phyloP scores from a whole-genome alignment of 2,329 filamentous ascomycete species.

The Colletotrichum sp. region DNA sequence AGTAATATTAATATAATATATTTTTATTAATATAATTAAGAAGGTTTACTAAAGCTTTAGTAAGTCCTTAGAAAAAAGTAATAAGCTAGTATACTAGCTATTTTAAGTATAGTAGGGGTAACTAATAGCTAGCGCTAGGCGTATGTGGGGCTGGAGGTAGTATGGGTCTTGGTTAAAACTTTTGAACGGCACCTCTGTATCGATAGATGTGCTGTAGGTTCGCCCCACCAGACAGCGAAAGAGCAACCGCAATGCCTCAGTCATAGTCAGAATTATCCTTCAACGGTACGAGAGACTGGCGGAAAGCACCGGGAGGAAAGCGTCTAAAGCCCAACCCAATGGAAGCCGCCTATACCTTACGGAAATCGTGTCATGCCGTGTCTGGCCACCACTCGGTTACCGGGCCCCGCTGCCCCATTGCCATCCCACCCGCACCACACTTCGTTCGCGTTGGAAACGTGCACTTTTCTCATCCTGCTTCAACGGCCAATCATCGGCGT shows the following conservation, averaged over 20 bases:
- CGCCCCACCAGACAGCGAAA: not conserved
- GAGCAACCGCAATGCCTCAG: not conserved
- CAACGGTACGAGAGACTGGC: not conserved
- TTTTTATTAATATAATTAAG: not conserved
- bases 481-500: not conserved
- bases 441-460: not conserved
- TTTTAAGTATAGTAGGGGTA: too few species aligned
- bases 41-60: not conserved
- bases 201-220: not conserved
- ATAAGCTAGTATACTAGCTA: too few species aligned
- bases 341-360: not conserved
- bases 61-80: too few species aligned
- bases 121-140: too few species aligned
- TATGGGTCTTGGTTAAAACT: too few species aligned
- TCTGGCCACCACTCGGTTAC: not conserved
- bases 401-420: not conserved
- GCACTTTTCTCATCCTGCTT: not conserved
- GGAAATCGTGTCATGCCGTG: not conserved
- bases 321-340: not conserved
- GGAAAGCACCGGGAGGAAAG: not conserved
- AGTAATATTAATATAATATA: not conserved
- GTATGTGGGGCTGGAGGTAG: too few species aligned
- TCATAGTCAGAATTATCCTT: not conserved
- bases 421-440: not conserved
- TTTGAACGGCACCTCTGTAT: not conserved